Base-by-base conservation (phyloP, 2,329 filamentous ascomycete genomes). In the Emergomyces pasteurianus region DNA sequence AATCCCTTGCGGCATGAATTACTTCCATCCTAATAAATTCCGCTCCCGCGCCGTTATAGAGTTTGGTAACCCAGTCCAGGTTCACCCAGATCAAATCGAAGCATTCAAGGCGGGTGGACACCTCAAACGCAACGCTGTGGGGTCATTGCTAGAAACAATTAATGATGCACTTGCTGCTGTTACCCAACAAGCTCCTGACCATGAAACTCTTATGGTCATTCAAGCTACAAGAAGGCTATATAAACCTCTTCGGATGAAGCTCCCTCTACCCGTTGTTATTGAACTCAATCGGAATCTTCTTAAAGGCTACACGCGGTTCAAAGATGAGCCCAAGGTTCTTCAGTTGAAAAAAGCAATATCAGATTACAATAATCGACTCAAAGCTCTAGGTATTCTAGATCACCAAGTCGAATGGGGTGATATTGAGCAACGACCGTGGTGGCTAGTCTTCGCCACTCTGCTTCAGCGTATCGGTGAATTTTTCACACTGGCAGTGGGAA, bases 1-100 rank as follows among this genome's bases (percentile, higher is more conserved):
- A 67, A 87, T 95, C 26, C 90, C 90, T 3, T 89, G 91, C n/a
- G 90, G 90, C 66, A 92, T 95, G 90, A 95, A 95, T 75, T 95
- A 95, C 74, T 95, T 95, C 75, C 89, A 95, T 73, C 87, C 90
- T 0, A 89, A 95, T 80, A 95, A 95, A 74, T 95, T 95, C 74
- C 86, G 90, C 58, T 94, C 89, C 64, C 83, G 90, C 71, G 90
- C 90, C 58, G 90, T 95, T 4, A 83, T 95, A 61, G 90, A 95
- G 70, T 95, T 95, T 67, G 90, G 90, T 3, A 83, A 83, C 16
- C 88, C 90, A 0, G 84, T 94, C 64, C 86, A 91, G 64, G 84
- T 95, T 14, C 85, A 88, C 0, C 77, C 78, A 23, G 86, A 91
- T 67, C 77, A 92, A 18, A 87, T 92, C 4, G 81, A 89, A 63